phyloP scores from a whole-genome alignment of 139 green algal species.

The Medakamo hakoo region DNA sequence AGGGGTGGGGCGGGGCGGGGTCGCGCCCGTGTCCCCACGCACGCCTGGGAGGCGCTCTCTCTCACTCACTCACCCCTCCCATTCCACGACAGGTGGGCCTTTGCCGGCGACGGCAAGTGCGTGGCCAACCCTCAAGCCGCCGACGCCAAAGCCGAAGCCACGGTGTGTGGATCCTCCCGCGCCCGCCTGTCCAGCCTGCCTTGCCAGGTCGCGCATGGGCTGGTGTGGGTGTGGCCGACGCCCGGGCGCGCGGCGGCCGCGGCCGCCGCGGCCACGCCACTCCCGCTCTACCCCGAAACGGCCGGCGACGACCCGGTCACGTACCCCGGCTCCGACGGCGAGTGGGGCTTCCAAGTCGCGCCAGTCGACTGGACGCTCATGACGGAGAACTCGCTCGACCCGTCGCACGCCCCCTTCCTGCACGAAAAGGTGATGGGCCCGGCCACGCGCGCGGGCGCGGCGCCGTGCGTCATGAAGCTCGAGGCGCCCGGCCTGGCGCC shows the following conservation, averaged over 20 bases:
- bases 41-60: too few species aligned
- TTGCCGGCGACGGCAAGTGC: too few species aligned
- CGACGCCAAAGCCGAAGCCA: not conserved
- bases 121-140: not conserved
- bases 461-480: not conserved
- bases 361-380: not conserved
- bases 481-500: not conserved
- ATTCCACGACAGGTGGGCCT: too few species aligned
- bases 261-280: not conserved
- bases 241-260: too few species aligned
- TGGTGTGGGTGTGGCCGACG: not conserved
- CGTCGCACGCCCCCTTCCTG: not conserved
- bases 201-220: not conserved
- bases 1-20: too few species aligned
- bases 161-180: not conserved
- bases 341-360: too few species aligned
- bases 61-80: too few species aligned
- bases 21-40: too few species aligned
- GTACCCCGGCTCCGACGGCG: too few species aligned
- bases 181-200: not conserved
- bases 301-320: not conserved
- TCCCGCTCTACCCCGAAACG: not conserved
- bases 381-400: not conserved
- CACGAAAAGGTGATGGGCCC: not conserved
- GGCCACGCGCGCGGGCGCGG: not conserved